These are phyloP conservation scores for Prunus mongolica DNA, from an alignment of 306 rosid species.

Conservation along the genomic window DNA sequence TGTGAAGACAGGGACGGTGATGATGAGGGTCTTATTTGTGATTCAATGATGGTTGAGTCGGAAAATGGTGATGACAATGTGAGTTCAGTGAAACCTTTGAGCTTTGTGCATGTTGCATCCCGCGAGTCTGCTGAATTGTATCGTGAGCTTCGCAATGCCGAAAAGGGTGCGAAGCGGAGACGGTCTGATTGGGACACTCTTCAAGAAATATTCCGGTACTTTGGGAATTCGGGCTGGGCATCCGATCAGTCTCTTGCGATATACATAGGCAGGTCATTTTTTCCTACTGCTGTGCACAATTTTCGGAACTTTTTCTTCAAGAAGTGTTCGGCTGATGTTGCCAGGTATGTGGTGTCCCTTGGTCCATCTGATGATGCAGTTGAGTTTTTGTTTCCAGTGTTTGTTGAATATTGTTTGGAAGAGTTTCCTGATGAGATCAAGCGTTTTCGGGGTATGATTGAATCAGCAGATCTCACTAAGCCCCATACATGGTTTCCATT, in stretches of 20 bases:
- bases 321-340: constrained; percentile 53
- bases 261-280: constrained; percentile 84
- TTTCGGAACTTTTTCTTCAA: constrained; percentile 46
- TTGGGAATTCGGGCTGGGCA: constrained; percentile 77
- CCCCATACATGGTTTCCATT: constrained; percentile 96
- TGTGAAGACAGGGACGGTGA: constrained; percentile 27
- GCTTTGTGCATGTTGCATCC: constrained; percentile 33
- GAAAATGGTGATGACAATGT: constrained; percentile 15
- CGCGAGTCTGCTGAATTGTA: constrained; percentile 60
- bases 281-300: constrained; percentile 70
- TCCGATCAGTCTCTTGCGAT: constrained; percentile 86
- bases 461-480: constrained; percentile 74
- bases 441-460: constrained; percentile 57
- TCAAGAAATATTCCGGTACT: constrained; percentile 31
- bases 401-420: constrained; percentile 79
- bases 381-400: constrained; percentile 77
- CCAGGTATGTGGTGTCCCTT: constrained; percentile 50
- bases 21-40: constrained; percentile 18
- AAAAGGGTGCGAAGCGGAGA: constrained; percentile 30
- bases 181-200: constrained; percentile 43
- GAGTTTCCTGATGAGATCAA: constrained; percentile 71
- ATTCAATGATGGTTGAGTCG: constrained; percentile 23
- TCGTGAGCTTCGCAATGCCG: constrained; percentile 32
- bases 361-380: constrained; percentile 65
- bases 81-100: constrained; percentile 23